A percentile compares a stretch with the other conserved stretches of the same genome.
Evolutionary conservation across 805 yeast species (phyloP).

Genomic region (Hanseniaspora taiwanica): DNA sequence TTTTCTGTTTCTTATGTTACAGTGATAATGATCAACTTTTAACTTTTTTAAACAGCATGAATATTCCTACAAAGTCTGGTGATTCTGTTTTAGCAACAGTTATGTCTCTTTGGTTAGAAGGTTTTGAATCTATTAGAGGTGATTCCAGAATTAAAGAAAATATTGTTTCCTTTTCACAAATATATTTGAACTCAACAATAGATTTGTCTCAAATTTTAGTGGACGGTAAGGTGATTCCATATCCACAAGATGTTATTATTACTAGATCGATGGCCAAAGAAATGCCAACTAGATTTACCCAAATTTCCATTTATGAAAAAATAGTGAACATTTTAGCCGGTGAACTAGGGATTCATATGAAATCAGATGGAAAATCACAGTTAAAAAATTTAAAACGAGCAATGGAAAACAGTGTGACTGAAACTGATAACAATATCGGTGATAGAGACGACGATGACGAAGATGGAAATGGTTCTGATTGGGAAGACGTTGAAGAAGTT

Average conservation of each 20-base stretch:
- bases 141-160: slow-evolving; percentile 52
- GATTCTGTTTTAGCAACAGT: too few relatives aligned
- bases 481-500: slow-evolving; percentile 12
- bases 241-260: slow-evolving; percentile 47
- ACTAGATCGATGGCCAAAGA: slow-evolving; percentile 75
- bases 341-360: slow-evolving; percentile 52
- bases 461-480: slow-evolving; percentile 10
- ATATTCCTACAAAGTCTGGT: too few relatives aligned
- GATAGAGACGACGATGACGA: slow-evolving; percentile 6
- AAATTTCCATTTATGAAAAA: slow-evolving; percentile 55
- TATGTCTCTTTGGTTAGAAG: slow-evolving; percentile 69
- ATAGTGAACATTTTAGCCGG: slow-evolving; percentile 56
- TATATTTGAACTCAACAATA: slow-evolving; percentile 46
- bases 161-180: slow-evolving; percentile 55
- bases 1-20: slow-evolving; percentile 59
- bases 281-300: slow-evolving; percentile 49
- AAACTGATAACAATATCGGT: slow-evolving; percentile 1
- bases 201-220: slow-evolving; percentile 42
- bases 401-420: not conserved
- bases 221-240: slow-evolving; percentile 64
- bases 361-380: not conserved
- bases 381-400: not conserved
- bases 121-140: slow-evolving; percentile 74
- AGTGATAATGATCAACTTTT: slow-evolving; percentile 51
- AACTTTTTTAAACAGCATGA: slow-evolving; percentile 38